phyloP scores from a whole-genome alignment of 345 rosid genomes.

The Lenwebbia sp. region DNA sequence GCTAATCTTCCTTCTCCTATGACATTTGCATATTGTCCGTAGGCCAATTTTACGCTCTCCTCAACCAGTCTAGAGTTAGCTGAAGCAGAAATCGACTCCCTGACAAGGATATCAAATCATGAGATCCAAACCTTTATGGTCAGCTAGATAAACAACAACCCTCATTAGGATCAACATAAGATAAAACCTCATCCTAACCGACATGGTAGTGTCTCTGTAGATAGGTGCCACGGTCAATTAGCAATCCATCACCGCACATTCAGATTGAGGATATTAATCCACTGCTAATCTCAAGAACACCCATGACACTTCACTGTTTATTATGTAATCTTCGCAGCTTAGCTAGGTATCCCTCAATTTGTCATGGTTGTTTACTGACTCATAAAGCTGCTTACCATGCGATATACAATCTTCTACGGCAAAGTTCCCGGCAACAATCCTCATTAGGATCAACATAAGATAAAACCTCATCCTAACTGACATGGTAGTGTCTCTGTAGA shows the following conservation, averaged over 20 bases:
- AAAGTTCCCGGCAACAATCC: background rate
- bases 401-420: background rate
- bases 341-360: background rate
- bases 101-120: background rate
- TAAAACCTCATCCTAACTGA: background rate
- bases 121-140: background rate
- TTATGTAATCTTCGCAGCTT: background rate
- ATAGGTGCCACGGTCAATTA: background rate
- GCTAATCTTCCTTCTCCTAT: slow-evolving; percentile 78
- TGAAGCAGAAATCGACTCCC: slow-evolving; percentile 99
- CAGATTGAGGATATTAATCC: background rate
- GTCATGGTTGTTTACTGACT: background rate
- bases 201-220: background rate
- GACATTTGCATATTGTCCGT: slow-evolving; percentile 68
- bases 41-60: slow-evolving; percentile 79
- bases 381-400: background rate
- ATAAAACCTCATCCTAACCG: background rate
- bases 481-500: background rate
- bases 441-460: background rate
- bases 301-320: background rate
- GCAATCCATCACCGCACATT: background rate
- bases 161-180: background rate
- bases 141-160: background rate
- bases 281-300: background rate
- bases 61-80: slow-evolving; percentile 84